Evolutionary conservation across 2,329 filamentous ascomycete genomes (phyloP), one percentile per base, ranked within the genome.

Genomic region (Daldinia sp.): DNA sequence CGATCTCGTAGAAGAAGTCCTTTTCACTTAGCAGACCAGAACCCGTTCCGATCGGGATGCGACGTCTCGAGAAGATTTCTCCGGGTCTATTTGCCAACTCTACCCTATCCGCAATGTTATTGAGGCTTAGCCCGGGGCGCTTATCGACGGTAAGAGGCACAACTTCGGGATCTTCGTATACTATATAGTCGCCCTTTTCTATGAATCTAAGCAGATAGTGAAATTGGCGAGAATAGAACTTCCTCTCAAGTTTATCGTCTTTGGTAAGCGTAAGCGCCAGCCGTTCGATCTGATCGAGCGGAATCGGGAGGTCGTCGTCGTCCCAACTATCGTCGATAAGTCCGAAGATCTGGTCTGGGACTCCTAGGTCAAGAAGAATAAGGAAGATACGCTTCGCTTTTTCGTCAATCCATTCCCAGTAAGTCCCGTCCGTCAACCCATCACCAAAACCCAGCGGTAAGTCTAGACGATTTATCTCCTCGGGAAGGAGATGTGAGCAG

Each of bases 251-350:
- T 62, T 85, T 86, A 65, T 89, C 86, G 76, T 93, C 87, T 56
- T 84, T 86, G 26, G 83, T 80, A 23, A 86, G 83, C 0, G 88
- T 88, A 48, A 93, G 81, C 33, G 85, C 84, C 18, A 93, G 84
- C 53, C 87, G 86, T 72, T 87, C 85, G 51, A 93, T 86, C 66
- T 91, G 87, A 57, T 92, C 89, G 60, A 87, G 81, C 4, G 88
- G 83, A 54, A 94, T 84, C 4, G 92, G 92, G 46, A 94, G 82
- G 79, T 94, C 92, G 60, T 88, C 86, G 74, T 94, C 92, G 72
- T 92, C 90, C 91, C 91, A 93, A 23, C 89, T 91, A 75, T 91
- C 89, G 78, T 94, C 91, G 65, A 93, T 88, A 59, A 92, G 84
- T 46, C 87, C 87, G 74, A 94, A 94, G 67, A 94, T 93, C 77